Evolutionary conservation across 441 rosid genomes (phyloP), one percentile per base, ranked within the genome.

Genomic region (Populus trichocarpa): DNA sequence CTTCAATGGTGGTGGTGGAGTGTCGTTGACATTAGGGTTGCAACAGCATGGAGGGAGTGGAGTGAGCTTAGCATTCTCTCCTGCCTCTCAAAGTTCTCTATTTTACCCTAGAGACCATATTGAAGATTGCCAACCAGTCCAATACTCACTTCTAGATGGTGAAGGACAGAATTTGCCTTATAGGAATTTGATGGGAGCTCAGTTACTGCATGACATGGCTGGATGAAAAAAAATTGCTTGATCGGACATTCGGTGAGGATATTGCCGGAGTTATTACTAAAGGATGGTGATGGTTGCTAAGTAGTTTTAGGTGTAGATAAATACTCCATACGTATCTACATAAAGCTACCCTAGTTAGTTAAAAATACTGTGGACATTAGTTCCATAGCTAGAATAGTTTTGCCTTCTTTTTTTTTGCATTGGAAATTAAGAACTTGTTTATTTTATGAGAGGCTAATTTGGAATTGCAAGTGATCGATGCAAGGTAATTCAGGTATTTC

Each of bases 171-270:
- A 88, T 84, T 81, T 91, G 90, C 97, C 97, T 65, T 92, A 94
- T 67, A 84, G 96, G 86, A 94, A 90, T 84, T 78, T 96, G 86
- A 92, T 91, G 98, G 99, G 96, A 8, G 97, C 97, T 74, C 99
- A 96, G 72, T 82, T 94, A 84, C 94, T 96, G 67, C 98, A 90
- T 81, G 98, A 96, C 80, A 80, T 96, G 84, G 96, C 97, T 53
- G 97, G 93, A 72, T 91, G 77, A 79, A 77, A 70, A 30, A 1
- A 35, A n/a, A 20, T 10, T 14, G 65, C 40, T 28, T 70, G 13
- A 8, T 26, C 73, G 61, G 42, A 67, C 42, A 77, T 71, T 65
- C 22, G 18, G n/a, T 25, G 50, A 63, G 75, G 75, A 20, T 66
- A 53, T 81, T 69, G 18, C 23, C 20, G 79, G 67, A 71, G n/a